Conservation (phyloP, 2,329 filamentous ascomycete genomes). For the Incumbomyces delicatus region DNA sequence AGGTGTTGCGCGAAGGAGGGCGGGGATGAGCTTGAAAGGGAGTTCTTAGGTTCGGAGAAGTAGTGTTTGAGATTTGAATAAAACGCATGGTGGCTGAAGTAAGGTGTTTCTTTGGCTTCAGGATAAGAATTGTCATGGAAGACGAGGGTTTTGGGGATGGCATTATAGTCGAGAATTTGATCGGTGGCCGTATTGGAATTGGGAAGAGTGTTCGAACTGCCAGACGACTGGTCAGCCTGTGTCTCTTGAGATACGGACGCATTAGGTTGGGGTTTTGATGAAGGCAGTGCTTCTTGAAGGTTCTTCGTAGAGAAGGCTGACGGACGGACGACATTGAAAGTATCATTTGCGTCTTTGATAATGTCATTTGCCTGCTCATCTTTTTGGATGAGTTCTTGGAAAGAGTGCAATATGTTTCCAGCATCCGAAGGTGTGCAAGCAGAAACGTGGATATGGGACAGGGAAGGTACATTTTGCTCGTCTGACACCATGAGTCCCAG, state of each 20-base stretch:
- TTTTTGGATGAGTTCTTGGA: conserved; percentile 48
- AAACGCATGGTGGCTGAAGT: conserved; percentile 75
- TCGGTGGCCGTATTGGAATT: conserved; percentile 31
- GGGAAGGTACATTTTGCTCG: conserved; percentile 61
- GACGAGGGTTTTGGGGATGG: conserved; percentile 62
- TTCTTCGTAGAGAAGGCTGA: conserved; percentile 50
- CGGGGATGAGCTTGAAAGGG: too few relatives aligned
- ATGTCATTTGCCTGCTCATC: conserved; percentile 38
- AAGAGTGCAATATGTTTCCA: conserved; percentile 55
- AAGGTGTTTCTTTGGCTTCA: conserved; percentile 62
- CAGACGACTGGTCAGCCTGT: conserved; percentile 24
- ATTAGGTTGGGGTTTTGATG: conserved; percentile 6
- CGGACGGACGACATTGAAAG: conserved; percentile 65
- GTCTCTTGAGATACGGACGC: conserved; percentile 21
- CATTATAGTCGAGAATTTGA: conserved; percentile 64
- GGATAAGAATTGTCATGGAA: conserved; percentile 62
- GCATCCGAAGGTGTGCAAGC: conserved; percentile 55
- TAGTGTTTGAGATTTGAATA: conserved; percentile 63
- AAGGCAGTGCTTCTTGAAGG: conserved; percentile 44
- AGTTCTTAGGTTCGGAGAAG: conserved; percentile 35
- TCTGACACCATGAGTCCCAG: conserved; percentile 70
- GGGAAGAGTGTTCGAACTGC: conserved; percentile 12
- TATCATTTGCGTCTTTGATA: conserved; percentile 72
- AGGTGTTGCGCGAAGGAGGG: conserved; percentile 62
- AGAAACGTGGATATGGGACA: conserved; percentile 76